Base-by-base conservation (phyloP, 768 basidiomycete species). In the Naganishia onofrii region DNA sequence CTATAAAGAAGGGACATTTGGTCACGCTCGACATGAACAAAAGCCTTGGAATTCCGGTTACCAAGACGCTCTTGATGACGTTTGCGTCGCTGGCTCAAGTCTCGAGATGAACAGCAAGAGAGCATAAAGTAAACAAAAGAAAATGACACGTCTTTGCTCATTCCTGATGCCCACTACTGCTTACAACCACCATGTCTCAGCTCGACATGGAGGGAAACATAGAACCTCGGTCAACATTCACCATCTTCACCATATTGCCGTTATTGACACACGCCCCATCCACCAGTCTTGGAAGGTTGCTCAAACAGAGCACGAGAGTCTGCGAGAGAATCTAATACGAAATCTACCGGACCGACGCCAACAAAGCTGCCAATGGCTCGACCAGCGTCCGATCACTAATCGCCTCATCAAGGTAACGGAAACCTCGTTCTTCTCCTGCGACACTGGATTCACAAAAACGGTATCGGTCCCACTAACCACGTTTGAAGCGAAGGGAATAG, bases 51-150 rank as follows among this genome's bases (percentile, higher is more conserved):
- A 51, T 51, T 51, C 48, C 32, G 54, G 54, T 31, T 2, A 9
- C 32, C n/a, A 32, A 38, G 26, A 42, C 12, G 23, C 21, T n/a
- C 60, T 29, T 46, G 60, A 63, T 63, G 60, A 60, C 58, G 60
- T 46, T 17, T 38, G 34, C 23, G 57, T 26, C 29, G 32, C n/a
- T n/a, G 36, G 29, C 57, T 58, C 34, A 58, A 51, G n/a, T 51
- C 19, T n/a, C 48, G 23, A 46, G 44, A 21, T 46, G 23, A 51
- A 51, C 42, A 10, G 10, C 26, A 13, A 32, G 15, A 7, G 9
- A 56, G 10, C n/a, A n/a, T n/a, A 56, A 56, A 32, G 55, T 56
- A 56, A 56, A 56, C 29, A 56, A 29, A 56, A 36, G 55, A 56
- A 32, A 31, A 56, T 8, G 12, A 21, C 48, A 51, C 48, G 48